phyloP scores from a whole-genome alignment of 805 yeast genomes.

The Wickerhamomyces bovis region DNA sequence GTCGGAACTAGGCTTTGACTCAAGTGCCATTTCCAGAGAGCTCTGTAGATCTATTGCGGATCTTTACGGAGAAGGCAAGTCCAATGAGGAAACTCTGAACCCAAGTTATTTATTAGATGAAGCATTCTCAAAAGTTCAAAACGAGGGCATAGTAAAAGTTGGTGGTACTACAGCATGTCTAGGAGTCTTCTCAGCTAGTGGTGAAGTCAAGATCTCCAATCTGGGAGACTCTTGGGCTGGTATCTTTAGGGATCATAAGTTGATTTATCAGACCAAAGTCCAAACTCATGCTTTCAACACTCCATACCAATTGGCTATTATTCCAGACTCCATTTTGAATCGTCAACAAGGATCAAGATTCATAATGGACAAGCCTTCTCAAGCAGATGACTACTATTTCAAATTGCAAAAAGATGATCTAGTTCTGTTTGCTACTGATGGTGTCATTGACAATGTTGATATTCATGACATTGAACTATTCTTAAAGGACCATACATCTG shows the following conservation, averaged over 20 bases:
- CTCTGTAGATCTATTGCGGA: constrained; percentile 53
- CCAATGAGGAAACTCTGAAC: constrained; percentile 5
- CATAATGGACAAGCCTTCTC: constrained; percentile 63
- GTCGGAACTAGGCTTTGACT: constrained; percentile 87
- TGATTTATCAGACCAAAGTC: constrained; percentile 61
- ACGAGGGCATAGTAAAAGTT: constrained; percentile 60
- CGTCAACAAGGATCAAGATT: constrained; percentile 47
- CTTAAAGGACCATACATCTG: constrained; percentile 43
- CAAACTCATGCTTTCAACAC: constrained; percentile 89
- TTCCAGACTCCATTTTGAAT: constrained; percentile 56
- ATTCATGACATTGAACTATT: constrained; percentile 66
- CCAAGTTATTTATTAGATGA: constrained; percentile 39
- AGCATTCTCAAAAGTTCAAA: constrained; percentile 51
- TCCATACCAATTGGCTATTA: constrained; percentile 83
- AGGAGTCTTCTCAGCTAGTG: constrained; percentile 59
- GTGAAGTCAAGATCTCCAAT: constrained; percentile 60
- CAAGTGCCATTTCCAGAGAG: constrained; percentile 80
- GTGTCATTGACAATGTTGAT: constrained; percentile 81
- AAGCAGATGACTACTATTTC: constrained; percentile 62
- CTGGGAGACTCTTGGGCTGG: constrained; percentile 96
- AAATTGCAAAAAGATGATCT: constrained; percentile 67
- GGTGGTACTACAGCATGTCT: constrained; percentile 94
- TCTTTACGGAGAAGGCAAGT: constrained; percentile 9
- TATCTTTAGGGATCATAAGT: constrained; percentile 58
- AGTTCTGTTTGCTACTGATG: constrained; percentile 86